A percentile compares a stretch with the other conserved stretches of the same genome.
Evolutionary conservation across 1,284 basidiomycete species (phyloP).

Genomic region (Leccinum cinnamomeum): DNA sequence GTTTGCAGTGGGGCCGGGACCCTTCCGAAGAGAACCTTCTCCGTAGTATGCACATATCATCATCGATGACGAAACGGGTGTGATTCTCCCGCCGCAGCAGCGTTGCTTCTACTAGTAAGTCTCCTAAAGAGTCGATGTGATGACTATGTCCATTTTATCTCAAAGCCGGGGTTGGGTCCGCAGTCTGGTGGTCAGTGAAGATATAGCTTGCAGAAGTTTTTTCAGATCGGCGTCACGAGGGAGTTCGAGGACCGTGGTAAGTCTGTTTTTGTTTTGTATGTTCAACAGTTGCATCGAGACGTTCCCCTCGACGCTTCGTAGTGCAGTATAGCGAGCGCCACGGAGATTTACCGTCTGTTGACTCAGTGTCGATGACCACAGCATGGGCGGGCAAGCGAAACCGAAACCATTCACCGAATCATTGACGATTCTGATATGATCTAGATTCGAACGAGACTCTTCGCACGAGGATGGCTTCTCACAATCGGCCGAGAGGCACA

Average conservation of each 20-base stretch:
- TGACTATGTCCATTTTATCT: no score
- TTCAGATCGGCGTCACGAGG: no score
- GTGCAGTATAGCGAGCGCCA: not conserved
- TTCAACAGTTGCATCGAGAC: not conserved
- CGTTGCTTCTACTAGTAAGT: not conserved
- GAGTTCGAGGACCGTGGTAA: no score
- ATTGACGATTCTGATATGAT: not conserved
- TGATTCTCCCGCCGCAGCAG: not conserved
- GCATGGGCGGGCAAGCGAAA: not conserved
- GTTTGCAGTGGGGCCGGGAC: no score
- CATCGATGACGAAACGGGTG: not conserved
- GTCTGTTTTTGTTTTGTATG: not conserved
- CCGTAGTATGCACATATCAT: not conserved
- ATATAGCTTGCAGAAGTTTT: not conserved
- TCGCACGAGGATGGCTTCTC: not conserved
- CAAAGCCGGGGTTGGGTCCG: no score
- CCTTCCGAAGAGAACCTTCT: no score
- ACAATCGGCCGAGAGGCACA: not conserved
- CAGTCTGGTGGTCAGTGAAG: not conserved
- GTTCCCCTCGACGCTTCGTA: not conserved
- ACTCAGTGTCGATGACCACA: not conserved
- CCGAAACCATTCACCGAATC: not conserved
- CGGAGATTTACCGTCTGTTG: not conserved
- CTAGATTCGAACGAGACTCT: not conserved
- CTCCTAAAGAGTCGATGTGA: no score